Evolutionary conservation across 208 protist species (phyloP).

Genomic region (Vickermania spadyakhi): DNA sequence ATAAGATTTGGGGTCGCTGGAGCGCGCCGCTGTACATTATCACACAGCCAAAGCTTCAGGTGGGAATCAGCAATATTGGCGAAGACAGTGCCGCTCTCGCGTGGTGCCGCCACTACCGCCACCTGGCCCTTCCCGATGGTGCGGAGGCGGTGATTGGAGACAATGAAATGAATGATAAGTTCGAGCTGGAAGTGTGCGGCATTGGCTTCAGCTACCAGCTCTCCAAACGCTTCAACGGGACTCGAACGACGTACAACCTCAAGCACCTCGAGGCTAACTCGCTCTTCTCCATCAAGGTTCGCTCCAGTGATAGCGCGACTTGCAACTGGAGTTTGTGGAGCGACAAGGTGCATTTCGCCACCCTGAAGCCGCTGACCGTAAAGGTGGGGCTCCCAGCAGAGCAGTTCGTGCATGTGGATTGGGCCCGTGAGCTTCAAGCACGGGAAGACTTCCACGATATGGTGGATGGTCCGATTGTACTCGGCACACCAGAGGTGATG

Average conservation of each 20-base stretch:
- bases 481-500: slow-evolving; percentile 58
- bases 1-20: slow-evolving; percentile 84
- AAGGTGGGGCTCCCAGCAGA: slow-evolving; percentile 35
- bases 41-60: slow-evolving; percentile 69
- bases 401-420: slow-evolving; percentile 75
- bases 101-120: slow-evolving; percentile 54
- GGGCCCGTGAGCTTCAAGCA: slow-evolving; percentile 56
- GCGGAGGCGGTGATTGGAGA: slow-evolving; percentile 39
- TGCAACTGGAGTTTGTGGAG: slow-evolving; percentile 68
- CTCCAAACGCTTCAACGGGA: slow-evolving; percentile 68
- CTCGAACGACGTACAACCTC: slow-evolving; percentile 49
- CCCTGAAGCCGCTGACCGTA: slow-evolving; percentile 66
- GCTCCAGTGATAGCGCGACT: slow-evolving; percentile 39
- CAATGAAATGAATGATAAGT: slow-evolving; percentile 32
- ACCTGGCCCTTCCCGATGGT: slow-evolving; percentile 48
- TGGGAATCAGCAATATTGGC: slow-evolving; percentile 53
- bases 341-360: slow-evolving; percentile 62
- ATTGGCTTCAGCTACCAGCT: slow-evolving; percentile 51
- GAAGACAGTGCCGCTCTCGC: slow-evolving; percentile 68
- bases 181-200: slow-evolving; percentile 78
- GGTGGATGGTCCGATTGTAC: slow-evolving; percentile 22
- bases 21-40: slow-evolving; percentile 60
- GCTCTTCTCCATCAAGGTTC: slow-evolving; percentile 68
- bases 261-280: slow-evolving; percentile 70
- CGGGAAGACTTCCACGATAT: slow-evolving; percentile 43